phyloP scores from a whole-genome alignment of 805 yeast species.

The Saccharomycopsis olivae region DNA sequence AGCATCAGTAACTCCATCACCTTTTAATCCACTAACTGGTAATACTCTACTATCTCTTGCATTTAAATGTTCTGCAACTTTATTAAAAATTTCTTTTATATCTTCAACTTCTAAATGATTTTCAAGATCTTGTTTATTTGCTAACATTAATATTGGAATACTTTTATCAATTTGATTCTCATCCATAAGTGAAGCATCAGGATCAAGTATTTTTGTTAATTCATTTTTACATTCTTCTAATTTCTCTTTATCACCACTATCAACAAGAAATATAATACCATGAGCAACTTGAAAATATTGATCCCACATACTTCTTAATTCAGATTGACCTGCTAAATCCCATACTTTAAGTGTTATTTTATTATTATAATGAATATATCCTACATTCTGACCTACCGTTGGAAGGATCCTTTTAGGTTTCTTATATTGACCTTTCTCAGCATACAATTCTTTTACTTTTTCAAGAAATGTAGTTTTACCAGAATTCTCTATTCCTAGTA shows the following conservation, averaged over 20 bases:
- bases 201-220: slow-evolving; percentile 24
- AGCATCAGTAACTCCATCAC: slow-evolving; percentile 78
- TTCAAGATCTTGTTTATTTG: slow-evolving; percentile 83
- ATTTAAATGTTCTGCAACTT: slow-evolving; percentile 70
- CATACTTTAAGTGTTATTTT: slow-evolving; percentile 64
- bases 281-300: slow-evolving; percentile 80
- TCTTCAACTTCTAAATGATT: slow-evolving; percentile 65
- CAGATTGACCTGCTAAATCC: slow-evolving; percentile 95
- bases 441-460: slow-evolving; percentile 45
- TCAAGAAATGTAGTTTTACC: slow-evolving; percentile 84
- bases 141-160: slow-evolving; percentile 87
- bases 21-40: slow-evolving; percentile 77
- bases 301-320: slow-evolving; percentile 78
- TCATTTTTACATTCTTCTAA: slow-evolving; percentile 72
- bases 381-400: slow-evolving; percentile 89
- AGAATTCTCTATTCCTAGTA: slow-evolving; percentile 89
- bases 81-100: slow-evolving; percentile 73
- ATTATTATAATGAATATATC: slow-evolving; percentile 29
- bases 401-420: slow-evolving; percentile 60
- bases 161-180: slow-evolving; percentile 29
- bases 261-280: slow-evolving; percentile 87
- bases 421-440: slow-evolving; percentile 29
- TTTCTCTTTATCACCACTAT: slow-evolving; percentile 76
- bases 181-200: slow-evolving; percentile 25
- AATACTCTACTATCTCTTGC: slow-evolving; percentile 88